Evolutionary conservation across 768 basidiomycete genomes (phyloP).

Genomic region (Pleurotus platypus): DNA sequence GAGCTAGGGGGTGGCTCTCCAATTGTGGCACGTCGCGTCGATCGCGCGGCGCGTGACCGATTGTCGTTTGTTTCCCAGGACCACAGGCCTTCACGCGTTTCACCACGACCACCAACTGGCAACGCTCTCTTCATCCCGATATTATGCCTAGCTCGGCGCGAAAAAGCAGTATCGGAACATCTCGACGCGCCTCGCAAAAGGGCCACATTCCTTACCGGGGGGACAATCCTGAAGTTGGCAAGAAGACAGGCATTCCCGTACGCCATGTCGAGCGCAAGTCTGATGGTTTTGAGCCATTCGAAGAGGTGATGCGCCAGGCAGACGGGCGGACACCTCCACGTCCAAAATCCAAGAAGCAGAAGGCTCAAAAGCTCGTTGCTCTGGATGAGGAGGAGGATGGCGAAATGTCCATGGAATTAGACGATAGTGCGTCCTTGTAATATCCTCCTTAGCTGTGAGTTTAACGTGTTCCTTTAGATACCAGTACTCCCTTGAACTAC

Average conservation of each 20-base stretch:
- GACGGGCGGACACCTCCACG: constrained; percentile 63
- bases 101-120: neutral
- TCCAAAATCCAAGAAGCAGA: constrained; percentile 50
- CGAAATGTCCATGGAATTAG: constrained; percentile 77
- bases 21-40: constrained; percentile 15
- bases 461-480: constrained; percentile 17
- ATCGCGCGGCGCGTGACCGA: constrained; percentile 11
- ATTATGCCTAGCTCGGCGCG: constrained; percentile 41
- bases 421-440: constrained; percentile 52
- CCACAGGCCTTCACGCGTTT: neutral
- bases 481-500: constrained; percentile 38
- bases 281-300: constrained; percentile 83
- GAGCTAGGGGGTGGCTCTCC: too few relatives aligned
- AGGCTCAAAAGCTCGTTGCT: constrained; percentile 26
- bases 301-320: constrained; percentile 66
- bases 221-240: constrained; percentile 73
- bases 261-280: constrained; percentile 67
- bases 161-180: constrained; percentile 39
- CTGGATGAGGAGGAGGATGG: constrained; percentile 45
- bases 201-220: constrained; percentile 76
- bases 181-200: constrained; percentile 56
- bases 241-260: constrained; percentile 75
- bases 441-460: constrained; percentile 2
- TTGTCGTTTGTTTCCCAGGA: constrained; percentile 2
- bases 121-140: neutral